Evolutionary conservation across 768 basidiomycete species (phyloP).

Genomic region (Rhizopogon salebrosus): DNA sequence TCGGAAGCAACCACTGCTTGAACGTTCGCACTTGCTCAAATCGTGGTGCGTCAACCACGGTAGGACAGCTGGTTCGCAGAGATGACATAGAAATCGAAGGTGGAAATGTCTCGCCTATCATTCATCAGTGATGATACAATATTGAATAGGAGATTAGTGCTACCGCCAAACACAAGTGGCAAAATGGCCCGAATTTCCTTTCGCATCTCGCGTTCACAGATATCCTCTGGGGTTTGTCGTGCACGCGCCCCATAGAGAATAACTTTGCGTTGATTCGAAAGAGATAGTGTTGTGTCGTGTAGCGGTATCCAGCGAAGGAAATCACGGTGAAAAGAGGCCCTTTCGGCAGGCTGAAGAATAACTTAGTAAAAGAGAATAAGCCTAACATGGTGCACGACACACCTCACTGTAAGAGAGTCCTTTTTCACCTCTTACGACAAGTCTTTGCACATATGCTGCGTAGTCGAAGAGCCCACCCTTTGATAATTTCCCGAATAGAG

Average conservation of each 20-base stretch:
- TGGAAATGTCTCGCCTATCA: slow-evolving; percentile 27
- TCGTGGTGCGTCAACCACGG: slow-evolving; percentile 50
- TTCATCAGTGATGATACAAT: slow-evolving; percentile 1
- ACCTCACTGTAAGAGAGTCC: slow-evolving; percentile 55
- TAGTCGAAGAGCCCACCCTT: slow-evolving; percentile 71
- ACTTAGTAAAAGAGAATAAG: neutral
- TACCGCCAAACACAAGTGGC: slow-evolving; percentile 67
- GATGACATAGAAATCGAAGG: slow-evolving; percentile 30
- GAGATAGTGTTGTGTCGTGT: slow-evolving; percentile 49
- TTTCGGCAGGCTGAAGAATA: slow-evolving; percentile 6
- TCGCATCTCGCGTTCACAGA: slow-evolving; percentile 65
- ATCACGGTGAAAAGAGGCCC: slow-evolving; percentile 57
- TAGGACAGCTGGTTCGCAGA: slow-evolving; percentile 40
- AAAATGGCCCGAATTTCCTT: slow-evolving; percentile 60
- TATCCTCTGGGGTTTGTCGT: slow-evolving; percentile 67
- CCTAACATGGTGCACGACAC: slow-evolving; percentile 7
- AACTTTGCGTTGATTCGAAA: slow-evolving; percentile 64
- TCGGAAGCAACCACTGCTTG: slow-evolving; percentile 70
- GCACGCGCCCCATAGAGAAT: slow-evolving; percentile 65
- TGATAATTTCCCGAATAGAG: slow-evolving; percentile 69
- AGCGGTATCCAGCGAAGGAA: slow-evolving; percentile 74
- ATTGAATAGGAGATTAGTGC: neutral
- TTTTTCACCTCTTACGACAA: slow-evolving; percentile 74
- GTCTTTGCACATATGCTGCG: slow-evolving; percentile 66
- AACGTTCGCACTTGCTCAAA: slow-evolving; percentile 73